Conservation (phyloP, 257 asterid genomes). For the Solanum sejunctum region DNA sequence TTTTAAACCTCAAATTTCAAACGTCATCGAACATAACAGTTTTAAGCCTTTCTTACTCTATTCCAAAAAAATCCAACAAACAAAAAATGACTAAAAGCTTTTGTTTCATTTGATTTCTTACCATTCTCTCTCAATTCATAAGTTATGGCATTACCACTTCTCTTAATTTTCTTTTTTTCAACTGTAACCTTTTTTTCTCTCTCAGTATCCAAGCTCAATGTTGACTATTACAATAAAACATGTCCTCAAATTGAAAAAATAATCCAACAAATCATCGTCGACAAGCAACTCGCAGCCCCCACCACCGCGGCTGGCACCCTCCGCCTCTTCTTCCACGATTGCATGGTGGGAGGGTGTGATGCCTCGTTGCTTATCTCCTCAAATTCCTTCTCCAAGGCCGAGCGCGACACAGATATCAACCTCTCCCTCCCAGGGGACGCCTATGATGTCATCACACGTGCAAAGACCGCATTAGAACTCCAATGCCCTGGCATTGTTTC, state of each 20-base stretch:
- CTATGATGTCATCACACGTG: constrained; percentile 50
- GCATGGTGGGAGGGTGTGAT: constrained; percentile 84
- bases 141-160: constrained; percentile 27
- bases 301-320: constrained; percentile 80
- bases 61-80: background rate
- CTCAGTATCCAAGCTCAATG: constrained; percentile 25
- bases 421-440: constrained; percentile 79
- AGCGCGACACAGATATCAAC: constrained; percentile 62
- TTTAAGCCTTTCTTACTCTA: background rate
- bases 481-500: constrained; percentile 71
- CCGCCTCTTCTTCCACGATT: constrained; percentile 89
- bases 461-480: constrained; percentile 63
- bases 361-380: constrained; percentile 68
- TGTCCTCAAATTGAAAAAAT: constrained; percentile 53
- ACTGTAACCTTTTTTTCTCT: constrained; percentile 2
- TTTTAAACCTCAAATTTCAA: background rate
- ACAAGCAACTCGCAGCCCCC: constrained; percentile 60
- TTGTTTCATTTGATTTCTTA: background rate
- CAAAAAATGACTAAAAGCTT: background rate
- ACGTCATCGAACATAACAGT: background rate
- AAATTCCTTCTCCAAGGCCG: constrained; percentile 29
- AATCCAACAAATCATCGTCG: constrained; percentile 35
- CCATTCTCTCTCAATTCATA: background rate
- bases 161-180: constrained; percentile 18
- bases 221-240: constrained; percentile 44